A percentile compares a stretch with the other conserved stretches of the same genome.
phyloP scores from a whole-genome alignment of 768 basidiomycete species.

The Tylopilus sp. region DNA sequence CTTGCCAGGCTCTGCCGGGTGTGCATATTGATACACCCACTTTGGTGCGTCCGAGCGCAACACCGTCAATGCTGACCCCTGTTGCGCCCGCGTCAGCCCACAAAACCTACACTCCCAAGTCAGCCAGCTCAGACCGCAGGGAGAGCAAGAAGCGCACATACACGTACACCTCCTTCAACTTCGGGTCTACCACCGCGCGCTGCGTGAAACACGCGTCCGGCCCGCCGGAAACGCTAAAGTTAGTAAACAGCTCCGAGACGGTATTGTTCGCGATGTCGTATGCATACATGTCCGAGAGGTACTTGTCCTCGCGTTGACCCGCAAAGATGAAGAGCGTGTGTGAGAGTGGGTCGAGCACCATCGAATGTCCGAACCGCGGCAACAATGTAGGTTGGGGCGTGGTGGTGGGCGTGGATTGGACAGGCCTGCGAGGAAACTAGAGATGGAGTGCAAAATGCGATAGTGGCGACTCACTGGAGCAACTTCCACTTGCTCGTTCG shows the following conservation, averaged over 20 bases:
- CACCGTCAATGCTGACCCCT: constrained; percentile 33
- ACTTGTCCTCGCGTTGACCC: constrained; percentile 64
- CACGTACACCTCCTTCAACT: constrained; percentile 69
- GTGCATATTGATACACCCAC: constrained; percentile 66
- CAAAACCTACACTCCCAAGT: constrained; percentile 46
- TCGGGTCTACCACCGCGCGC: constrained; percentile 64
- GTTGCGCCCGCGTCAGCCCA: constrained; percentile 48
- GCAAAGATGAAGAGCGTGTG: constrained; percentile 69
- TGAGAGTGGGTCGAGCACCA: constrained; percentile 65
- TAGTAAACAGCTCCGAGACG: constrained; percentile 58
- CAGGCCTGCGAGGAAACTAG: constrained; percentile 14
- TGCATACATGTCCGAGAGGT: constrained; percentile 73
- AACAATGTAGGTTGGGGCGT: constrained; percentile 44
- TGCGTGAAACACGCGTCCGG: constrained; percentile 74
- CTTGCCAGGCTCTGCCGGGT: constrained; percentile 48
- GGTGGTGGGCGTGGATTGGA: constrained; percentile 9
- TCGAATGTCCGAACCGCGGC: constrained; percentile 73
- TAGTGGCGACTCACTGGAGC: constrained; percentile 62
- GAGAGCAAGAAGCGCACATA: constrained; percentile 31
- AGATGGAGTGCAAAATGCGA: background rate
- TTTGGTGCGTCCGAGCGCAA: constrained; percentile 49
- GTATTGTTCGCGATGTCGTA: constrained; percentile 60
- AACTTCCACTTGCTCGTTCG: constrained; percentile 62
- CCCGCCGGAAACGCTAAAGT: constrained; percentile 59
- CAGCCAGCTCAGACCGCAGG: background rate